phyloP scores from a whole-genome alignment of 2,329 filamentous ascomycete species.

The Sporothrix humicola region DNA sequence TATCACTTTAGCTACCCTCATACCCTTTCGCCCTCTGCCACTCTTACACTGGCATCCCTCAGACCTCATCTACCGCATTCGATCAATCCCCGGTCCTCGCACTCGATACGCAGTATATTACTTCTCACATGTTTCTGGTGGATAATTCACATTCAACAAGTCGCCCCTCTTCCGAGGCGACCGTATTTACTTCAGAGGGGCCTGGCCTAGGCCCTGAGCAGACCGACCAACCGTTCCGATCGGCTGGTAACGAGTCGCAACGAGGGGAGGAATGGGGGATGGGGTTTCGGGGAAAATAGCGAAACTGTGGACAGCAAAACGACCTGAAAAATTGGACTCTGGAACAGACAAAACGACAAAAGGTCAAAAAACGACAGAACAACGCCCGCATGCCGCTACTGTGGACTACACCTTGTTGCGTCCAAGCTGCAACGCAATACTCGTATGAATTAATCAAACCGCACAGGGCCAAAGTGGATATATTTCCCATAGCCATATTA shows the following conservation, averaged over 20 bases:
- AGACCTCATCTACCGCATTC: no score
- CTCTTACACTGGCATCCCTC: no score
- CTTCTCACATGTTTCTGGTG: slow-evolving; percentile 1
- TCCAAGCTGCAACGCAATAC: slow-evolving; percentile 18
- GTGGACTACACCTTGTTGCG: background rate
- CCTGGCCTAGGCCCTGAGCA: slow-evolving; percentile 9
- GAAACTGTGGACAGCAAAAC: background rate
- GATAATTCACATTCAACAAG: background rate
- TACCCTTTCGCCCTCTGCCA: no score
- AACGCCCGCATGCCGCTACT: slow-evolving; percentile 15
- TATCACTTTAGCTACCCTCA: background rate
- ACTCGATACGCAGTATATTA: background rate
- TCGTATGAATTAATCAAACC: slow-evolving; percentile 27
- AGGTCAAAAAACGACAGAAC: no score
- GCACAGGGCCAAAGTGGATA: slow-evolving; percentile 24
- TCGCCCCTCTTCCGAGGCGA: background rate
- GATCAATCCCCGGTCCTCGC: no score
- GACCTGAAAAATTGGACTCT: background rate
- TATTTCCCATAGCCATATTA: slow-evolving; percentile 19
- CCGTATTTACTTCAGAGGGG: background rate
- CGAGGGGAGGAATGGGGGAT: background rate
- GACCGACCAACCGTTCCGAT: slow-evolving; percentile 21
- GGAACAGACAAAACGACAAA: background rate
- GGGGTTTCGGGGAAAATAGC: background rate
- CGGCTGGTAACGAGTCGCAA: slow-evolving; percentile 20